Evolutionary conservation across 441 rosid genomes (phyloP).

Genomic region (Populus hybrid): DNA sequence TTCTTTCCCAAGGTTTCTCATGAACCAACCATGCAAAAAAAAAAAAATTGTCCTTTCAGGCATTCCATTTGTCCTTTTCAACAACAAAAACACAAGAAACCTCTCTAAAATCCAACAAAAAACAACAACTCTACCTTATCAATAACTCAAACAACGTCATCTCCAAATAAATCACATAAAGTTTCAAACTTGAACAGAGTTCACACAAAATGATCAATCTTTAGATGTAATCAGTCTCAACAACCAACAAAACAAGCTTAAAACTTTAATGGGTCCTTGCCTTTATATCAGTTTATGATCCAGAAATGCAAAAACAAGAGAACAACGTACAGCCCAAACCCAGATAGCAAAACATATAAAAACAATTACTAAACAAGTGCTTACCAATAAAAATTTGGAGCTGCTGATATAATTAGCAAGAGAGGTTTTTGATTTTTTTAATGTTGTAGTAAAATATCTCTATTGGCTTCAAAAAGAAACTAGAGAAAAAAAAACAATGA

Average conservation of each 20-base stretch:
- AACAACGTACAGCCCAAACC: not conserved
- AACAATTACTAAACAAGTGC: not conserved
- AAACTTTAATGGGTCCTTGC: not conserved
- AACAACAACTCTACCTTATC: not conserved
- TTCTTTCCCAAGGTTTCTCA: not conserved
- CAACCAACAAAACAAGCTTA: not conserved
- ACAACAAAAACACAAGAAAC: not conserved
- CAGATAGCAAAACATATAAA: not conserved
- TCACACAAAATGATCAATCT: not conserved
- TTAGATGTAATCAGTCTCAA: not conserved
- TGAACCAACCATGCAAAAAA: not conserved
- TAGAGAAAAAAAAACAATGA: not conserved
- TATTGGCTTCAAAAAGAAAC: not conserved
- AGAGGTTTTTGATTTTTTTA: not conserved
- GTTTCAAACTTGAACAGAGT: not conserved
- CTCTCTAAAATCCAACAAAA: not conserved
- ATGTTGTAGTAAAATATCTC: not conserved
- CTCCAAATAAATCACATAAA: not conserved
- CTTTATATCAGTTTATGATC: not conserved
- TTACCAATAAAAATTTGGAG: constrained; percentile 1
- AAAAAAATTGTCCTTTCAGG: no score
- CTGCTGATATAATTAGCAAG: not conserved
- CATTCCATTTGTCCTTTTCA: not conserved
- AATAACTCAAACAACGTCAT: not conserved
- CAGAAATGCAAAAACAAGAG: not conserved